Evolutionary conservation across 805 yeast species (phyloP).

Genomic region (Candida ipomoeae): DNA sequence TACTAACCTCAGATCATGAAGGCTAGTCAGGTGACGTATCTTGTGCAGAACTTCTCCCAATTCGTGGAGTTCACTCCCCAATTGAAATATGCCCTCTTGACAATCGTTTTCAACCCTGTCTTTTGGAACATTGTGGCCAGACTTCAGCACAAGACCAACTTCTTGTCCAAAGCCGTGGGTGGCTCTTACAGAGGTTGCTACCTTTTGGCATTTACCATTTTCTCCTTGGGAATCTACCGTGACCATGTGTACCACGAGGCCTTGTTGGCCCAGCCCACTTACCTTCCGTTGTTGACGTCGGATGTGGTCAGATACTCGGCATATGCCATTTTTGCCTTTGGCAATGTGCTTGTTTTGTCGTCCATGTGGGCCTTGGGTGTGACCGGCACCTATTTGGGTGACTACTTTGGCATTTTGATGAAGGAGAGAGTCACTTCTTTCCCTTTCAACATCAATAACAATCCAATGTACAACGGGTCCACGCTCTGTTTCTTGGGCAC

Average conservation of each 20-base stretch:
- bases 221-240: conserved; percentile 77
- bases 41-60: conserved; percentile 11
- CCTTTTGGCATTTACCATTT: conserved; percentile 74
- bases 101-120: conserved; percentile 86
- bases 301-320: conserved; percentile 48
- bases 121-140: conserved; percentile 96
- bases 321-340: conserved; percentile 51
- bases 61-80: conserved; percentile 14
- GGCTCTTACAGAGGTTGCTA: conserved; percentile 78
- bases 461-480: conserved; percentile 97
- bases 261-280: conserved; percentile 64
- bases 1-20: conserved; percentile 11
- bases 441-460: conserved; percentile 87
- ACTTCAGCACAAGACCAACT: conserved; percentile 70
- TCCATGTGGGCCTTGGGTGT: conserved; percentile 93
- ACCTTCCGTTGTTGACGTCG: conserved; percentile 45
- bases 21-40: conserved; percentile 11
- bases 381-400: conserved; percentile 96
- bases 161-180: conserved; percentile 70
- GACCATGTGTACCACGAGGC: conserved; percentile 75
- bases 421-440: conserved; percentile 82
- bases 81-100: conserved; percentile 43
- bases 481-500: conserved; percentile 86
- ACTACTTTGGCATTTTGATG: conserved; percentile 95
- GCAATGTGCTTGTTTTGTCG: conserved; percentile 73